Base-by-base conservation (phyloP, 352 stramenopile genomes). In the Globisporangium yorkense region DNA sequence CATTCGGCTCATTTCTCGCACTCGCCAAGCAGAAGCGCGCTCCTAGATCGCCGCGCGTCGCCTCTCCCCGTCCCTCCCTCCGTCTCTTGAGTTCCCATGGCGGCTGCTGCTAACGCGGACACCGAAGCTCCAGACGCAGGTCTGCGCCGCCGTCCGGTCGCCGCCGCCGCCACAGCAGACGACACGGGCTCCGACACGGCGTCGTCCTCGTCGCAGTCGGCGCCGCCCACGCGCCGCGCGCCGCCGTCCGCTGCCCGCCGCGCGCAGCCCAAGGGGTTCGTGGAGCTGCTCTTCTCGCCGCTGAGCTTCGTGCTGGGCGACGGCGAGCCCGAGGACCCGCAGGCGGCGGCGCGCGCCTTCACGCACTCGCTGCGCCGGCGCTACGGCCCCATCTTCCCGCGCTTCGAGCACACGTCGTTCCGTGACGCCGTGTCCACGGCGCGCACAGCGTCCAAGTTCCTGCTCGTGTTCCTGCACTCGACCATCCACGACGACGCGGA, bases 401-500 rank as follows among this genome's bases (percentile, higher is more conserved):
- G 70, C 44, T 94, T 94, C 51, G 81, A 92, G 68, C 78, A 87
- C 67, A 76, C 76, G 48, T 91, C 84, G 56, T 94, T 94, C 66
- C 76, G 81, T 18, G 84, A 94, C 54, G 81, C 84, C 5, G 81
- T 91, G 61, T 89, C 76, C 2, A 89, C 82, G 0, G 82, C 84
- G 8, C 80, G 82, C 18, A 89, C 79, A 10, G 75, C 80, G 41
- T 90, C 77, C 63, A 94, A 94, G 69, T 94, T 94, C 49, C 59
- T 94, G 47, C 46, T 94, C 7, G 81, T 92, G 51, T 94, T 89
- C 48, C 59, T 94, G 54, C 84, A 94, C 67, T 94, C 82, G 61
- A 89, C 75, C 27, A 85, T 94, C 46, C 84, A 94, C 56, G 83
- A 94, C 49, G 79, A 92, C 43, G 77, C 83, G 24, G 68, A 87